phyloP scores from a whole-genome alignment of 257 asterid species.

The Fraxinus americana region DNA sequence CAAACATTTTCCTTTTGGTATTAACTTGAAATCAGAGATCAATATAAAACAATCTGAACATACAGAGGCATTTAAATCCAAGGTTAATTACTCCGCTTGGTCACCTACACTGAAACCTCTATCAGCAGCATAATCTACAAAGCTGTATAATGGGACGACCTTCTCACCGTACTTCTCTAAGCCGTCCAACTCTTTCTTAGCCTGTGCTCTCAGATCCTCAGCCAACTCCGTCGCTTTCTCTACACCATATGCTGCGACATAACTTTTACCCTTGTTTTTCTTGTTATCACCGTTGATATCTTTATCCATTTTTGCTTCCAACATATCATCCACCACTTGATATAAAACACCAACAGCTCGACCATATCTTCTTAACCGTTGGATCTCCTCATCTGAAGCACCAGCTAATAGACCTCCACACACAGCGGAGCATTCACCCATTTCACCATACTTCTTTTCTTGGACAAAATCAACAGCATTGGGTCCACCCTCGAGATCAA shows the following conservation, averaged over 20 bases:
- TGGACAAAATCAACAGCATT: slow-evolving; percentile 71
- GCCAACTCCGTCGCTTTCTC: slow-evolving; percentile 87
- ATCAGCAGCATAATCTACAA: slow-evolving; percentile 89
- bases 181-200: slow-evolving; percentile 68
- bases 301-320: slow-evolving; percentile 45
- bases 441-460: slow-evolving; percentile 89
- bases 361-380: slow-evolving; percentile 55
- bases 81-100: background rate
- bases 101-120: slow-evolving; percentile 55
- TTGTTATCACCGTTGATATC: slow-evolving; percentile 24
- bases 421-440: slow-evolving; percentile 95
- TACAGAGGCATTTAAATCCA: background rate
- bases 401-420: slow-evolving; percentile 88
- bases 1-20: background rate
- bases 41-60: background rate
- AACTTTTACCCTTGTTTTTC: slow-evolving; percentile 61
- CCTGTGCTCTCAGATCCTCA: slow-evolving; percentile 73
- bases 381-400: slow-evolving; percentile 88
- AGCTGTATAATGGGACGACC: slow-evolving; percentile 74
- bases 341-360: slow-evolving; percentile 61
- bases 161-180: slow-evolving; percentile 78
- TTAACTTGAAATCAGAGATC: background rate
- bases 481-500: slow-evolving; percentile 85
- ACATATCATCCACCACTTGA: slow-evolving; percentile 66
- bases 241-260: slow-evolving; percentile 78